A percentile compares a stretch with the other conserved stretches of the same genome.
These are phyloP conservation scores for Biscogniauxia marginata DNA, from an alignment of 2,329 filamentous ascomycete species.

Conservation along the genomic window DNA sequence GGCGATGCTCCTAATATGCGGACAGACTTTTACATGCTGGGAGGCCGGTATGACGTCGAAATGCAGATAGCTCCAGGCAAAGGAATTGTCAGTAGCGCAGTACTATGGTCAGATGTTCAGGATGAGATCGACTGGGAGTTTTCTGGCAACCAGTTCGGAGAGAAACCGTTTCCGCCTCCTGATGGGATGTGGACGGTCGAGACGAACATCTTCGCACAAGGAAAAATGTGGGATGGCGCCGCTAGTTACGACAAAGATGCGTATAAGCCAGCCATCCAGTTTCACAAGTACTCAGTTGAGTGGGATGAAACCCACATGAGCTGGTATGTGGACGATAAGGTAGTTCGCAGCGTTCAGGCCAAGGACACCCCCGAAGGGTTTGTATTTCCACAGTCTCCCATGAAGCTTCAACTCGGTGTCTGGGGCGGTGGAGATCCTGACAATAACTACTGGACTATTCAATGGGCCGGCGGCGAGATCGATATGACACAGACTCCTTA, in stretches of 20 bases:
- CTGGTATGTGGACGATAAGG: conserved; percentile 31
- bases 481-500: conserved; percentile 28
- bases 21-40: conserved; percentile 34
- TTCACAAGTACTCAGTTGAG: conserved; percentile 35
- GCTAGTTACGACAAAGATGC: conserved; percentile 28
- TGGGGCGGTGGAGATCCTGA: conserved; percentile 32
- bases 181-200: conserved; percentile 28
- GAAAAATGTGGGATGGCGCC: conserved; percentile 33
- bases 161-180: conserved; percentile 29
- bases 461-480: conserved; percentile 33
- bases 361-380: conserved; percentile 24
- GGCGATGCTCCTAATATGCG: conserved; percentile 32
- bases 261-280: conserved; percentile 27
- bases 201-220: conserved; percentile 27
- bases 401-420: conserved; percentile 33
- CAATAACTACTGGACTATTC: conserved; percentile 29
- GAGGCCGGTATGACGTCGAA: conserved; percentile 32
- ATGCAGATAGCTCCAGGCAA: conserved; percentile 33
- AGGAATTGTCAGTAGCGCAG: conserved; percentile 29
- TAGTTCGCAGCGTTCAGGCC: conserved; percentile 26
- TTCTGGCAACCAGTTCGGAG: conserved; percentile 32
- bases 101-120: conserved; percentile 32
- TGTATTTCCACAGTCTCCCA: conserved; percentile 30
- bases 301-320: conserved; percentile 30
- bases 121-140: conserved; percentile 35